These are phyloP conservation scores for Rhizopogon roseolus DNA, from an alignment of 768 basidiomycete genomes.

Conservation along the genomic window DNA sequence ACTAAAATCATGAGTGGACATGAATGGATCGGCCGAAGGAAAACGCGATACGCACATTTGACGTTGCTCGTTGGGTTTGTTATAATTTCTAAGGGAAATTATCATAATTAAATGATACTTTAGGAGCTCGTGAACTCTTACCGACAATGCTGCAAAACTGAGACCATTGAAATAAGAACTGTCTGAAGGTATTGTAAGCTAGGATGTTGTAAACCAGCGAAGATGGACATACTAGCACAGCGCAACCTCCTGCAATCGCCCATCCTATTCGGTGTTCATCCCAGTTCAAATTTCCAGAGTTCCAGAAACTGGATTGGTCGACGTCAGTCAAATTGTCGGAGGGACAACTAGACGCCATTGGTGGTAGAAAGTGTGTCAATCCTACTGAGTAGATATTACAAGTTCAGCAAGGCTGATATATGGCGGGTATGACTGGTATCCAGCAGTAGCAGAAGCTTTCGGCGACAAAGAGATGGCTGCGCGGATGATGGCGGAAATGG, in stretches of 20 bases:
- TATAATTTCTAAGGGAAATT: conserved; percentile 55
- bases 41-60: conserved; percentile 55
- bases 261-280: conserved; percentile 65
- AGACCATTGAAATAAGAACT: conserved; percentile 50
- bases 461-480: too few relatives aligned
- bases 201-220: neutral
- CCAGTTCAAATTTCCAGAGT: conserved; percentile 48
- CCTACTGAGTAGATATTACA: neutral
- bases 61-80: conserved; percentile 66
- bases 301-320: conserved; percentile 67
- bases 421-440: neutral
- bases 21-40: neutral
- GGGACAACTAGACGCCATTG: conserved; percentile 36
- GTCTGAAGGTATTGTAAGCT: conserved; percentile 38
- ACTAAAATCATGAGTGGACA: conserved; percentile 28
- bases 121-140: conserved; percentile 24
- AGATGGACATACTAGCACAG: conserved; percentile 43
- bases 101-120: neutral
- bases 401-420: neutral
- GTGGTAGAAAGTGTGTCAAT: neutral
- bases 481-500: neutral
- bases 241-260: conserved; percentile 63
- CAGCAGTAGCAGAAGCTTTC: neutral
- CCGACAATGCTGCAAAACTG: conserved; percentile 62
- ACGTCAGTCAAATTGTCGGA: conserved; percentile 42